Percentiles rank a stretch among this genome's conserved stretches.
These are phyloP conservation scores for Colletotrichum sp. DNA, from an alignment of 2,329 filamentous ascomycete species.

Conservation along the genomic window DNA sequence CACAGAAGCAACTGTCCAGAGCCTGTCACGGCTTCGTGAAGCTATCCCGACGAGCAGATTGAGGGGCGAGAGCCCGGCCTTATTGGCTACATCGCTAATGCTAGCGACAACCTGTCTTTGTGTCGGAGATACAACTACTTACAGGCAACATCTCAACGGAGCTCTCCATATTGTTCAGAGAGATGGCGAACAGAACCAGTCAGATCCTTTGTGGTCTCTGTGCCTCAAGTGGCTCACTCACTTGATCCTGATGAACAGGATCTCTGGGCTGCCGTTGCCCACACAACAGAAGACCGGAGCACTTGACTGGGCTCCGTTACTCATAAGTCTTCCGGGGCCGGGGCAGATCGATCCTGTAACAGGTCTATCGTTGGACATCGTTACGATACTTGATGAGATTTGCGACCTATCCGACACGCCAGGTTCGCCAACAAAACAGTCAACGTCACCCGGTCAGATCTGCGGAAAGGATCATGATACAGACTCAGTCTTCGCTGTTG, in stretches of 20 bases:
- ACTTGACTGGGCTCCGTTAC: neutral
- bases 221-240: neutral
- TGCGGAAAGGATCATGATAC: fast-evolving
- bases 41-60: neutral
- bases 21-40: neutral
- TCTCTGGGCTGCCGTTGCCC: neutral
- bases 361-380: neutral
- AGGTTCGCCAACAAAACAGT: neutral
- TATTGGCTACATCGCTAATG: neutral
- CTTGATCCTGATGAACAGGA: neutral
- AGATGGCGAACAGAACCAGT: neutral
- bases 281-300: neutral
- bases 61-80: neutral
- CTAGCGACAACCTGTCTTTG: neutral
- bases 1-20: neutral
- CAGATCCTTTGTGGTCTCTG: neutral
- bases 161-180: neutral
- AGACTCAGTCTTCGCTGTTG: neutral
- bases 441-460: neutral
- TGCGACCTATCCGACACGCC: neutral
- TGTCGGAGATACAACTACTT: neutral
- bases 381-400: neutral
- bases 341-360: neutral
- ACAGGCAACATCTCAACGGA: neutral
- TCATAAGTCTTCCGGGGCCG: neutral